phyloP scores from a whole-genome alignment of 768 basidiomycete genomes.

The Serendipita vermifera region DNA sequence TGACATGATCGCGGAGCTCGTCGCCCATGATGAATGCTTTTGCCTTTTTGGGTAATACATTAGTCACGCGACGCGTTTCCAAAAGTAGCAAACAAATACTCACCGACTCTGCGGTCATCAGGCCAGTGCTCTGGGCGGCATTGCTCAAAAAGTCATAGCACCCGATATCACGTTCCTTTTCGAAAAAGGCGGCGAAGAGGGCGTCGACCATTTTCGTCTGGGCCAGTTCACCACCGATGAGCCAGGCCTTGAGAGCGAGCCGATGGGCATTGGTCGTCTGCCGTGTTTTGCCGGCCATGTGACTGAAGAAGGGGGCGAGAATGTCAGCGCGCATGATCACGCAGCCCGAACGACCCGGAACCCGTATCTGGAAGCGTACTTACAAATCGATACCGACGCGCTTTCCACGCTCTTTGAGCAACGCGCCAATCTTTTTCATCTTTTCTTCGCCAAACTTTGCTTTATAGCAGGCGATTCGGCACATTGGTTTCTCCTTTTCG shows the following conservation, averaged over 20 bases:
- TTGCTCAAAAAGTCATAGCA: slow-evolving; percentile 46
- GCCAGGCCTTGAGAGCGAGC: slow-evolving; percentile 53
- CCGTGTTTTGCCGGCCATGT: slow-evolving; percentile 45
- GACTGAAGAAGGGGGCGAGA: slow-evolving; percentile 25
- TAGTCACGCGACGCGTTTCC: slow-evolving; percentile 14
- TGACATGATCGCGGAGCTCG: slow-evolving; percentile 51
- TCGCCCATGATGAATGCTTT: slow-evolving; percentile 50
- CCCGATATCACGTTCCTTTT: slow-evolving; percentile 49
- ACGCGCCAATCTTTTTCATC: slow-evolving; percentile 29
- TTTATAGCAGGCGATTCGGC: background rate
- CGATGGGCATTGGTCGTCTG: slow-evolving; percentile 62
- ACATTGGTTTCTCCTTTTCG: slow-evolving; percentile 17
- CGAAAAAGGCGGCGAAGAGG: slow-evolving; percentile 55
- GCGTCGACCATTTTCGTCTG: slow-evolving; percentile 45
- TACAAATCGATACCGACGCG: slow-evolving; percentile 49
- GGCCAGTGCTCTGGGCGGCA: slow-evolving; percentile 38
- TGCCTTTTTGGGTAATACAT: slow-evolving; percentile 31
- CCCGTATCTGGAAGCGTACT: slow-evolving; percentile 19
- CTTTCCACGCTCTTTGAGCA: slow-evolving; percentile 39
- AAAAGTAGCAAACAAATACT: slow-evolving; percentile 17
- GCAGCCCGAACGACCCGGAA: slow-evolving; percentile 6
- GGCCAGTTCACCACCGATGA: slow-evolving; percentile 43
- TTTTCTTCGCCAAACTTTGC: slow-evolving; percentile 40
- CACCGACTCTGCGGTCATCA: slow-evolving; percentile 52
- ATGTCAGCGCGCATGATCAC: background rate